Conservation (phyloP, 768 basidiomycete genomes). For the Pseudohyphozyma bogoriensis region DNA sequence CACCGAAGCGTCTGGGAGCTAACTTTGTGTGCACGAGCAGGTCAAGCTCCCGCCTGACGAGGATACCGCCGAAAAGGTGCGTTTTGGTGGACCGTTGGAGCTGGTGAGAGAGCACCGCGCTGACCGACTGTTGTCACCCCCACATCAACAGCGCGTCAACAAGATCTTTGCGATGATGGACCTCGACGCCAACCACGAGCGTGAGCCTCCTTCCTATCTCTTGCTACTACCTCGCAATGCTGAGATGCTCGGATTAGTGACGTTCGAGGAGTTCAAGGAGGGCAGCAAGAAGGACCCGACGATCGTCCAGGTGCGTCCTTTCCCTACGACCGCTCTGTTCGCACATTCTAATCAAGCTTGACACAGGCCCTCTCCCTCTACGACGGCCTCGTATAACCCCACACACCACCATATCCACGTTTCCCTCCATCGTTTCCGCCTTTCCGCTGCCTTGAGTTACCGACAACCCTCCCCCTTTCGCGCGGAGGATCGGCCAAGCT, state of each 20-base stretch:
- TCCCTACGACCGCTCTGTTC: neutral
- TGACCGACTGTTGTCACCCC: conserved; percentile 22
- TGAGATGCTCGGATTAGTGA: conserved; percentile 37
- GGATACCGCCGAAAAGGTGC: conserved; percentile 97
- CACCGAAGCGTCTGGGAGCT: neutral
- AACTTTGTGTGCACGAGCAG: conserved; percentile 72
- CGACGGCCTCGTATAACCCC: conserved; percentile 81
- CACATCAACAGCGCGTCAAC: conserved; percentile 78
- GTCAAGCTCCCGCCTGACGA: conserved; percentile 96
- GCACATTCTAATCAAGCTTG: neutral
- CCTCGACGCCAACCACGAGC: conserved; percentile 70
- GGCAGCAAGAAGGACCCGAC: conserved; percentile 98
- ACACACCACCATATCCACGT: too few relatives aligned
- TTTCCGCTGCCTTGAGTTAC: too few relatives aligned
- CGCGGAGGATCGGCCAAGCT: too few relatives aligned
- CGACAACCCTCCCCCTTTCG: too few relatives aligned
- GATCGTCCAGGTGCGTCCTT: conserved; percentile 72
- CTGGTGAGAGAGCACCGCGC: neutral
- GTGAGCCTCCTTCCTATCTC: neutral
- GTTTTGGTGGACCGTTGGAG: neutral
- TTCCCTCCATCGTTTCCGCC: too few relatives aligned
- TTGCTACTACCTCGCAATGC: neutral
- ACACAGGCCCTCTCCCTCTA: conserved; percentile 81
- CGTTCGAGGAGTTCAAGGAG: conserved; percentile 95
- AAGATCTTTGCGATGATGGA: conserved; percentile 99